Percentiles rank a stretch among this genome's conserved stretches.
Conservation (phyloP, 371 early-diverging fungal genomes). For the Coemansia sp. region DNA sequence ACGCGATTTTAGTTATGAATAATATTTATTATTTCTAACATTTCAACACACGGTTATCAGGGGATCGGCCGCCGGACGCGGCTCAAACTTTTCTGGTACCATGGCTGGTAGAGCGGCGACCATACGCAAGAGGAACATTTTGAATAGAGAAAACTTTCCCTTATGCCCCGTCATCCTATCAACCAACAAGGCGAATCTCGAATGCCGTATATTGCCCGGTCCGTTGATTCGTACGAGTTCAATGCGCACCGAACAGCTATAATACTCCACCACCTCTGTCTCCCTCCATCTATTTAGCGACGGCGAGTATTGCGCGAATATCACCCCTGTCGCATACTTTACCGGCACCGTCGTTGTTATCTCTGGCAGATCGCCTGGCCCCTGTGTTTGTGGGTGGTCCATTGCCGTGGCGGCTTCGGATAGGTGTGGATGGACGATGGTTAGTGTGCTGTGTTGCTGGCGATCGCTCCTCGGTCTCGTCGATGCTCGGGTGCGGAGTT, state of each 20-base stretch:
- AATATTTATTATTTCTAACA: too few relatives aligned
- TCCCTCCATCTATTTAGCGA: conserved; percentile 45
- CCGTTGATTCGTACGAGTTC: conserved; percentile 44
- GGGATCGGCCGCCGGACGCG: too few relatives aligned
- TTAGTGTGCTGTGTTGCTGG: not conserved
- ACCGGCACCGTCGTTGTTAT: conserved; percentile 34
- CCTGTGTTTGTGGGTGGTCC: not conserved
- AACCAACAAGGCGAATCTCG: conserved; percentile 43
- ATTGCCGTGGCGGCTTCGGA: not conserved
- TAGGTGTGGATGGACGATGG: conserved; percentile 8
- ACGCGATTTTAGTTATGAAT: too few relatives aligned
- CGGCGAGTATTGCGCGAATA: conserved; percentile 51
- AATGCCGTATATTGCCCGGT: conserved; percentile 7
- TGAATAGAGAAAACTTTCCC: conserved; percentile 43
- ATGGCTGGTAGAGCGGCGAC: conserved; percentile 20
- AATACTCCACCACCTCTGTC: conserved; percentile 52
- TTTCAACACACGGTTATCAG: too few relatives aligned
- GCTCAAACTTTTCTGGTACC: too few relatives aligned
- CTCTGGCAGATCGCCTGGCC: not conserved
- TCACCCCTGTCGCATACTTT: conserved; percentile 22
- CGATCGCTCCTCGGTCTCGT: too few relatives aligned
- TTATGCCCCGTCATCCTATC: conserved; percentile 48
- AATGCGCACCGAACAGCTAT: conserved; percentile 47
- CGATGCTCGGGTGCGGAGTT: too few relatives aligned
- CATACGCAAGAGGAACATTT: conserved; percentile 43